Conservation (phyloP, 768 basidiomycete genomes). For the Lentinus tigrinus region DNA sequence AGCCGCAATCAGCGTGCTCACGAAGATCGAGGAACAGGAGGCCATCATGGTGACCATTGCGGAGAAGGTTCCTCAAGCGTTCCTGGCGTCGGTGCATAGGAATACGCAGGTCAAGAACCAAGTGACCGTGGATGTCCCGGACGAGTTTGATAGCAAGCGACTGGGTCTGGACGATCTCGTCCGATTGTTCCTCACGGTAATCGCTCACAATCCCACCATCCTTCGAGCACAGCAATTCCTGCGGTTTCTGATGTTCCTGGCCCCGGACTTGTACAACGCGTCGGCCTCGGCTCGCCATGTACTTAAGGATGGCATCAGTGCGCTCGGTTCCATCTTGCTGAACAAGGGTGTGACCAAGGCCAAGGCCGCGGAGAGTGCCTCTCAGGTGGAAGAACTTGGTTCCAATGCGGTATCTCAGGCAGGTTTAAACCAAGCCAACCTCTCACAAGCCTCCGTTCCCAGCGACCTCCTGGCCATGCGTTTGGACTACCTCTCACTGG, state of each 20-base stretch:
- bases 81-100: conserved; percentile 51
- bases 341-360: conserved; percentile 43
- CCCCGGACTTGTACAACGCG: conserved; percentile 56
- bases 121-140: conserved; percentile 39
- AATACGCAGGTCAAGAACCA: conserved; percentile 37
- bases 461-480: conserved; percentile 61
- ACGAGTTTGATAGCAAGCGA: conserved; percentile 56
- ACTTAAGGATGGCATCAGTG: conserved; percentile 67
- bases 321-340: conserved; percentile 55
- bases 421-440: conserved; percentile 25
- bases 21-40: conserved; percentile 65
- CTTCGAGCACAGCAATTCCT: conserved; percentile 71
- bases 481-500: conserved; percentile 59
- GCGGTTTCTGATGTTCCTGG: conserved; percentile 53
- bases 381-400: conserved; percentile 13
- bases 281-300: conserved; percentile 53
- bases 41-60: conserved; percentile 66
- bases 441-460: conserved; percentile 45
- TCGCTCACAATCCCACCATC: conserved; percentile 70
- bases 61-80: conserved; percentile 72
- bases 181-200: conserved; percentile 73
- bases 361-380: conserved; percentile 31
- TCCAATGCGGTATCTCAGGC: conserved; percentile 22
- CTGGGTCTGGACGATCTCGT: conserved; percentile 66
- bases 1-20: conserved; percentile 65